Evolutionary conservation across 805 yeast genomes (phyloP).

Genomic region (Barnettozyma botsteinii): DNA sequence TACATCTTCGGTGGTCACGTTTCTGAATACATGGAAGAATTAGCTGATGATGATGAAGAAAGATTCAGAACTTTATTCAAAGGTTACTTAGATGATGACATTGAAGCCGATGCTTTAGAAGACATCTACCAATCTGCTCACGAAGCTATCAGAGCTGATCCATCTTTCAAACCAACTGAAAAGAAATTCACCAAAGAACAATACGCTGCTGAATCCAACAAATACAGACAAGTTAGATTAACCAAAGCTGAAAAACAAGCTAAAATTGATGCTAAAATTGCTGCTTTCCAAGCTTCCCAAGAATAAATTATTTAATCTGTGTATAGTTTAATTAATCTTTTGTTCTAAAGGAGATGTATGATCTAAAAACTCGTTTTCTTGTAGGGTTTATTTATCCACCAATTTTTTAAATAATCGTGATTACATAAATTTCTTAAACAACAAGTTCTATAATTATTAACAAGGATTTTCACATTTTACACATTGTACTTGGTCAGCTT

Average conservation of each 20-base stretch:
- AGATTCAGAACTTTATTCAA: constrained; percentile 95
- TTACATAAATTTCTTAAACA: too few species aligned
- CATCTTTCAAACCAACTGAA: constrained; percentile 81
- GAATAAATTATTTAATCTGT: constrained; percentile 5
- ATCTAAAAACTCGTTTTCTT: too few species aligned
- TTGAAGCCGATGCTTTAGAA: constrained; percentile 95
- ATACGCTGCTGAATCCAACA: constrained; percentile 95
- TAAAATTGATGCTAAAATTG: constrained; percentile 88
- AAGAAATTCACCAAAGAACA: constrained; percentile 95
- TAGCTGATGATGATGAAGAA: constrained; percentile 99
- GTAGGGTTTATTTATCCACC: too few species aligned
- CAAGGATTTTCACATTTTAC: too few species aligned
- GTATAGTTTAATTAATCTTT: too few species aligned
- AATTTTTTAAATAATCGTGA: too few species aligned
- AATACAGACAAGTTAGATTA: constrained; percentile 83
- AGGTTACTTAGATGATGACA: constrained; percentile 93
- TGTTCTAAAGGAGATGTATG: too few species aligned
- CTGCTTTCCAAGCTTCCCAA: constrained; percentile 59
- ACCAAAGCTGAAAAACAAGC: constrained; percentile 89
- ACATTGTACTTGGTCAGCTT: too few species aligned
- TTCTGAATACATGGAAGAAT: constrained; percentile 99
- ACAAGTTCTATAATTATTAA: too few species aligned
- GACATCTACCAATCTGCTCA: constrained; percentile 94
- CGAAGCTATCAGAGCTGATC: constrained; percentile 94
- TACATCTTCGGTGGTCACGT: constrained; percentile 99